phyloP scores from a whole-genome alignment of 257 asterid species.

The Lantana camara region DNA sequence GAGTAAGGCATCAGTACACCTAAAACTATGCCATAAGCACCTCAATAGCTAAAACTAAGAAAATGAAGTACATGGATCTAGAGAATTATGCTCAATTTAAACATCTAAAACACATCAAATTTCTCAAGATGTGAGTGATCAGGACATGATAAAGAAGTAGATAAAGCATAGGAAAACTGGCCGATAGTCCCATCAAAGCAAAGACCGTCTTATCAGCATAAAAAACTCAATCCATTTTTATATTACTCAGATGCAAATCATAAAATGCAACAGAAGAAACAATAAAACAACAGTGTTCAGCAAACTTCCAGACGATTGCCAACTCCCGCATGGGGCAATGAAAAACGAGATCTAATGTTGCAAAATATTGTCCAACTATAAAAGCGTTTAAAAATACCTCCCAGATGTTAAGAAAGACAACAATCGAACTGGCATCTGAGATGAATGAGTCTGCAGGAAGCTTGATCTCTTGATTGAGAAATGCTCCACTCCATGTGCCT shows the following conservation, averaged over 20 bases:
- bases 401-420: slow-evolving; percentile 64
- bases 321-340: neutral
- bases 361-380: slow-evolving; percentile 2
- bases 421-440: slow-evolving; percentile 62
- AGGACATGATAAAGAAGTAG: neutral
- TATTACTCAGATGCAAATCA: slow-evolving; percentile 12
- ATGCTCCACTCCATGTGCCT: slow-evolving; percentile 66
- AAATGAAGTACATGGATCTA: neutral
- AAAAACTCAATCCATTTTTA: neutral
- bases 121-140: neutral
- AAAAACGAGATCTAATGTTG: slow-evolving; percentile 13
- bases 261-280: neutral
- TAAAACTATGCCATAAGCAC: neutral
- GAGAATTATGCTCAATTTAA: neutral
- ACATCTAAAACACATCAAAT: neutral
- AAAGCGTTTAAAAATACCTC: slow-evolving; percentile 50
- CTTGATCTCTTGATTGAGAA: slow-evolving; percentile 91
- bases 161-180: neutral
- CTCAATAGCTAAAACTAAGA: neutral
- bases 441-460: slow-evolving; percentile 54
- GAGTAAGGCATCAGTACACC: neutral
- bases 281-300: neutral
- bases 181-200: slow-evolving; percentile 4
- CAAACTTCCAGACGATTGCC: neutral
- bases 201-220: slow-evolving; percentile 1